Evolutionary conservation across 768 basidiomycete genomes (phyloP), one percentile per base, ranked within the genome.

Genomic region (Suillus cothurnatus): DNA sequence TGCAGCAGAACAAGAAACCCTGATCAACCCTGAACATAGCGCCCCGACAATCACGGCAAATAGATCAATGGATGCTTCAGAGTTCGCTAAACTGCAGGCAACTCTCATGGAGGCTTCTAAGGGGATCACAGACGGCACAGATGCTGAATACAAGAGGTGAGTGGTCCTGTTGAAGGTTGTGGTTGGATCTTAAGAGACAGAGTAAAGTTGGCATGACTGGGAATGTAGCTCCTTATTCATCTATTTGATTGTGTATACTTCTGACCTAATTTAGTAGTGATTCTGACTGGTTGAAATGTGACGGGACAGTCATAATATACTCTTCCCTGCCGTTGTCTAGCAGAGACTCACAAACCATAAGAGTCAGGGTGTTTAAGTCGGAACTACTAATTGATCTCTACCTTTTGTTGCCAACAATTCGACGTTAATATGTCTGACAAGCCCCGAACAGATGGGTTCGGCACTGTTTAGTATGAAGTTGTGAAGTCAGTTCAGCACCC

Each of bases 81-180:
- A 47, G 21, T 47, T 47, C 4, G 11, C 45, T 47, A 47, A 47
- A 26, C 23, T 71, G 15, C 61, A 60, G n/a, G n/a, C 26, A 12
- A 70, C 71, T 41, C 65, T 73, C 49, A 62, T 50, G 34, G 66
- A 64, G 50, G 74, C 72, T 1, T 76, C 73, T 12, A 77, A 77
- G 57, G 74, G 77, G 14, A 72, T 79, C 32, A 69, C 71, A 2
- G 72, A 79, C n/a, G 66, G 67, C 26, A 77, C 74, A 6, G 70
- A 75, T 62, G 58, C 62, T 0, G 72, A 47, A 47, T 47, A 47
- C 5, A n/a, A 47, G 9, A 47, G 45, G 45, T 47, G 45, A 47
- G 6, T 47, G 11, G 45, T 47, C 17, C 41, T 43, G 39, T 41
- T 41, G 39, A n/a, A n/a, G n/a, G n/a, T n/a, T n/a, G n/a, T n/a